Conservation (phyloP, 129 eudicot species). For the Ambrosia artemisiifolia region DNA sequence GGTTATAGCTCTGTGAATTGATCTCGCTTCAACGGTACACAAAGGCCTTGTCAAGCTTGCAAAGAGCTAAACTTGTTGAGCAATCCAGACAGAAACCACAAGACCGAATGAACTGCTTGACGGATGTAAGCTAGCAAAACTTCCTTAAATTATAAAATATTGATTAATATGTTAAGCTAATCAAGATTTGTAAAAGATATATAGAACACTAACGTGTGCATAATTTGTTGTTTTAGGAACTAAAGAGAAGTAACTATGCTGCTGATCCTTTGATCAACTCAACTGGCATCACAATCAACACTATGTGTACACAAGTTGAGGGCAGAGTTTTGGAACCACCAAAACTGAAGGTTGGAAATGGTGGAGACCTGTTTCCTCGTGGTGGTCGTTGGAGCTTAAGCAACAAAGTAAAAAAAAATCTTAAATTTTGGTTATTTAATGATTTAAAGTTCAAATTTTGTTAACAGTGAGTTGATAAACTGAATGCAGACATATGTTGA, state of each 20-base stretch:
- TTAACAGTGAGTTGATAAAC: neutral
- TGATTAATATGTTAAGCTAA: neutral
- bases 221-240: constrained; percentile 7
- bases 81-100: constrained; percentile 82
- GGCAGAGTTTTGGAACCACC: constrained; percentile 76
- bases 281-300: constrained; percentile 62
- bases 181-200: neutral
- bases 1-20: constrained; percentile 50
- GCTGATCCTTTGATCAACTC: constrained; percentile 62
- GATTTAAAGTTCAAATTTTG: neutral
- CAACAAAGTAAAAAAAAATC: constrained; percentile 41
- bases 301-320: constrained; percentile 48
- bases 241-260: constrained; percentile 35
- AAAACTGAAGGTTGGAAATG: constrained; percentile 60
- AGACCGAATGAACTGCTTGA: constrained; percentile 62
- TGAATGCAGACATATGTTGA: constrained; percentile 48
- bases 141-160: neutral
- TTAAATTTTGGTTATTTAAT: neutral
- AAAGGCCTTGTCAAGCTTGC: constrained; percentile 56
- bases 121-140: constrained; percentile 15
- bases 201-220: neutral
- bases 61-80: constrained; percentile 66
- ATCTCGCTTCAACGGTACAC: constrained; percentile 77
- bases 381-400: constrained; percentile 78
- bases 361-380: constrained; percentile 54